Evolutionary conservation across 202 grass and related monocot species (phyloP).

Genomic region (Dendrocalamus latiflorus): DNA sequence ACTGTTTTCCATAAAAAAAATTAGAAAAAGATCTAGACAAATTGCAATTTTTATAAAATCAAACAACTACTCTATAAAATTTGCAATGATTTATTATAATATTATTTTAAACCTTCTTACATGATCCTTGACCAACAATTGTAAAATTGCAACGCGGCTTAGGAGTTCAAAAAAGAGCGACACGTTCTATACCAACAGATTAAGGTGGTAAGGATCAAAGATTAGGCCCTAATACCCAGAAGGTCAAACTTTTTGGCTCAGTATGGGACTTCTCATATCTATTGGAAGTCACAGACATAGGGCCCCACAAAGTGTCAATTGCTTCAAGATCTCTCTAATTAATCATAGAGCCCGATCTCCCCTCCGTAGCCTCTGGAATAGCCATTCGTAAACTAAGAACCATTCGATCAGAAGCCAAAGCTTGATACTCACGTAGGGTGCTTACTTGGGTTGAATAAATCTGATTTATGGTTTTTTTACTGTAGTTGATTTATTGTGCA

Average conservation of each 20-base stretch:
- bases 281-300: background rate
- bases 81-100: too few relatives aligned
- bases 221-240: slow-evolving; percentile 18
- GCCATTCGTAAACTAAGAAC: background rate
- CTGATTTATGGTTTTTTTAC: too few relatives aligned
- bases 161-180: background rate
- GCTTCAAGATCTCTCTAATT: background rate
- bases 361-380: background rate
- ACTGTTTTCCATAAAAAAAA: too few relatives aligned
- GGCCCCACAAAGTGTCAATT: background rate
- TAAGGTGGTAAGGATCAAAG: background rate
- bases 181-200: background rate
- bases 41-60: too few relatives aligned
- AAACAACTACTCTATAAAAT: too few relatives aligned
- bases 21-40: too few relatives aligned
- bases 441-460: too few relatives aligned
- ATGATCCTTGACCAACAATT: background rate
- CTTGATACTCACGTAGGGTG: background rate
- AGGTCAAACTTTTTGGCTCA: slow-evolving; percentile 46
- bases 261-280: background rate
- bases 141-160: background rate
- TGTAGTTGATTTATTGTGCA: too few relatives aligned
- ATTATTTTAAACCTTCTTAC: too few relatives aligned
- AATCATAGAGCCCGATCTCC: background rate
- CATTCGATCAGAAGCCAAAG: background rate